Conservation (phyloP, 192 early-diverging fungal species). For the Phlyctochytrium bullatum region DNA sequence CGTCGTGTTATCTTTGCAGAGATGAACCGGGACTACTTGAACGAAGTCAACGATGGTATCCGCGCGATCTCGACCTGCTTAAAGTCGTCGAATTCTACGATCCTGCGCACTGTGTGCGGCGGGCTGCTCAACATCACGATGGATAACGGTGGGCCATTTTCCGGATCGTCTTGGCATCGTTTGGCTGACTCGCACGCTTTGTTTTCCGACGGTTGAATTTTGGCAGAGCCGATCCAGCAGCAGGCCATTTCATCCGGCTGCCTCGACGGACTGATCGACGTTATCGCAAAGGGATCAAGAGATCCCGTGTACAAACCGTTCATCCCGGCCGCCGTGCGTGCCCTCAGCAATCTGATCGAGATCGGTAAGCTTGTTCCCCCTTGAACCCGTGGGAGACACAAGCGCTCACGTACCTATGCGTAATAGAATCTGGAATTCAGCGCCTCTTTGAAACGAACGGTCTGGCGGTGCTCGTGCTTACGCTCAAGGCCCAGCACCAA, state of each 20-base stretch:
- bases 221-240: conserved; percentile 40
- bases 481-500: too few relatives aligned
- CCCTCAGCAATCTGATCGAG: conserved; percentile 40
- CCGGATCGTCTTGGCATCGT: background rate
- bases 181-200: too few relatives aligned
- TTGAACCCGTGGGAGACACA: too few relatives aligned
- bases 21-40: conserved; percentile 35
- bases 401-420: too few relatives aligned
- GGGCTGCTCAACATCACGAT: conserved; percentile 49
- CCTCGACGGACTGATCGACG: conserved; percentile 17
- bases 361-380: conserved; percentile 18
- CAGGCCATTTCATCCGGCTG: conserved; percentile 16
- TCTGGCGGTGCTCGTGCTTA: too few relatives aligned
- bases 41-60: conserved; percentile 27
- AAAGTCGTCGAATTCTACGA: conserved; percentile 9
- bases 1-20: conserved; percentile 19
- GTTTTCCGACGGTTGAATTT: conserved; percentile 5
- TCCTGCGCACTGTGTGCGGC: conserved; percentile 37
- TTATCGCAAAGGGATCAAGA: conserved; percentile 23
- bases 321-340: conserved; percentile 15
- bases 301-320: conserved; percentile 2
- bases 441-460: too few relatives aligned
- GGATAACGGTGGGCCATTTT: conserved; percentile 43
- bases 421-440: too few relatives aligned
- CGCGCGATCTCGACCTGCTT: conserved; percentile 18